A percentile compares a stretch with the other conserved stretches of the same genome.
Evolutionary conservation across 2,329 filamentous ascomycete species (phyloP).

Genomic region (Fusarium temperatum): DNA sequence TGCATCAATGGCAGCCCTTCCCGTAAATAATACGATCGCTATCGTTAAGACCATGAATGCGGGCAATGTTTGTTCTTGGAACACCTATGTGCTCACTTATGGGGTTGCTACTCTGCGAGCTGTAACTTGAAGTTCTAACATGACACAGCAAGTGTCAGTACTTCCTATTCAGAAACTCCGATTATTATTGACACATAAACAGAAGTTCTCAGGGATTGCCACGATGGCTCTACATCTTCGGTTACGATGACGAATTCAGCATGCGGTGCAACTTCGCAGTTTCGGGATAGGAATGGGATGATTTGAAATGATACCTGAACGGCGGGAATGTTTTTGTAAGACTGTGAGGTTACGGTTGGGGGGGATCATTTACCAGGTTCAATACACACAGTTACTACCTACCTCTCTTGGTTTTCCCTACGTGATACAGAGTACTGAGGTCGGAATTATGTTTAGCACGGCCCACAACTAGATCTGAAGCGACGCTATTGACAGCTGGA

Average conservation of each 20-base stretch:
- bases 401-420: not conserved
- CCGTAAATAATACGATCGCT: no score
- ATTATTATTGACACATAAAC: not conserved
- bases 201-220: not conserved
- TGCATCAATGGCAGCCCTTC: no score
- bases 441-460: slow-evolving; percentile 13
- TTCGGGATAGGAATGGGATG: not conserved
- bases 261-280: not conserved
- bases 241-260: not conserved
- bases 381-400: not conserved
- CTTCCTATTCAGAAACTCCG: not conserved
- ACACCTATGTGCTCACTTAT: no score
- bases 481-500: not conserved
- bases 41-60: no score
- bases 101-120: no score
- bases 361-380: not conserved
- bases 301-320: not conserved
- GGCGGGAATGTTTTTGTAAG: not conserved
- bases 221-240: not conserved
- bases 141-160: no score
- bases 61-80: no score
- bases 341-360: not conserved
- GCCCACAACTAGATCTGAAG: not conserved
- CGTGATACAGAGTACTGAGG: slow-evolving; percentile 2
- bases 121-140: no score